Evolutionary conservation across 1,284 basidiomycete species (phyloP), one percentile per base, ranked within the genome.

Genomic region (Somion occarium): DNA sequence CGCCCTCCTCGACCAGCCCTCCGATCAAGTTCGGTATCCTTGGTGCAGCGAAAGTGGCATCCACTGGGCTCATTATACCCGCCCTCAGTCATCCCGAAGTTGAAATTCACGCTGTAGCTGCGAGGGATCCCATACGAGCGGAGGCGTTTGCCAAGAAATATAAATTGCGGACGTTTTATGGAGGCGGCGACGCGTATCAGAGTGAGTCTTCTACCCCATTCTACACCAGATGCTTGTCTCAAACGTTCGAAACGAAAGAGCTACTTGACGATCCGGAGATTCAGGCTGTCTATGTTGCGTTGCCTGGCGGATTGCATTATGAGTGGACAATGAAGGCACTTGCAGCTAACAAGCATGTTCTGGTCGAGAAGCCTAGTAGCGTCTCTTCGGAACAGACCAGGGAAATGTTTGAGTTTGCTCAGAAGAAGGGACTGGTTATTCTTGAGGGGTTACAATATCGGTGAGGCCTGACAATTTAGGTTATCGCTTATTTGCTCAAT

Each of bases 241-340:
- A 15, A 13, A 20, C 43, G 38, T n/a, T 30, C 51, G 43, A 44
- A 43, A 25, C 42, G 19, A 24, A 60, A 82, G 83, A 78, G 25
- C 63, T 88, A 15, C 55, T 88, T 26, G 72, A 83, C 49, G 81
- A 86, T 54, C 74, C 73, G 0, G 75, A 79, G 12, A 71, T 88
- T 34, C 78, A 88, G 53, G 78, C 68, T 0, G 65, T 87, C 3
- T 88, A 88, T 59, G 85, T 82, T 53, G 76, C 83, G 3, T 71
- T 87, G 0, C 85, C 85, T 0, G 85, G 86, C 56, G 78, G 75
- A 2, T 65, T 88, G n/a, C 85, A 89, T 60, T 85, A 75, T 54
- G 85, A 88, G 59, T 90, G 85, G 85, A 83, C 85, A 1, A 83
- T 86, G 76, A 87, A 85, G 56, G 83, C 83, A 3, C 72, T 90